Evolutionary conservation across 106 monocot species (phyloP), one percentile per base, ranked within the genome.

Genomic region (Acorus gramineus): DNA sequence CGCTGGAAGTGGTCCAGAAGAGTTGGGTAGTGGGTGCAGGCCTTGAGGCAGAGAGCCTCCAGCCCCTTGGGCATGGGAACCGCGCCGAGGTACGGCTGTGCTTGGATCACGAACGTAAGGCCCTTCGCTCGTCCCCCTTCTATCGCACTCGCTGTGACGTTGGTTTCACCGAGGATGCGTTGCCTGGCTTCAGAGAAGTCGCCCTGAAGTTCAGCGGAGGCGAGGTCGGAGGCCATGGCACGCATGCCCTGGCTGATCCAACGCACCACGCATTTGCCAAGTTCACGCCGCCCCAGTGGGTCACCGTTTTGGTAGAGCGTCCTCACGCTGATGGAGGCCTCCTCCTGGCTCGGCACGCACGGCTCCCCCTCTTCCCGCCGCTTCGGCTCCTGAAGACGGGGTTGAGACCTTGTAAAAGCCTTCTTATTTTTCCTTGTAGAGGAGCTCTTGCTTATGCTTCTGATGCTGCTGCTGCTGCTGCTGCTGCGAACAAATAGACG

Each of bases 1-100:
- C 94, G 70, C 75, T 95, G 94, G 77, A 95, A 95, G 69, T 95
- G 94, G 48, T 95, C 94, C 12, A 95, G 85, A 53, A 95, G 76
- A 2, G 94, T 95, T 28, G 94, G 94, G 62, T 95, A 95, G 68
- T 95, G 94, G 44, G 94, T 82, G 73, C 94, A 86, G 11, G 90
- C 94, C 86, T 90, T 95, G 66, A 95, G 80, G 69, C 94, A 95
- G 11, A 95, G 72, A 7, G 94, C 78, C 78, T 95, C 94, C 3
- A 87, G 73, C 14, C 94, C 90, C 56, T 87, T 84, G 47, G 94
- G 84, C 84, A 90, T 84, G 9, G 94, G 90, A 11, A 90, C 71
- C 0, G 86, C 90, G 44, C 78, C 77, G 14, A 95, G 76, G 67
- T 84, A 87, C 4, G 84, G 94, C 76, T 90, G 94, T 3, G 90